Evolutionary conservation across 2,329 filamentous ascomycete species (phyloP).

Genomic region (Penicillium sp.): DNA sequence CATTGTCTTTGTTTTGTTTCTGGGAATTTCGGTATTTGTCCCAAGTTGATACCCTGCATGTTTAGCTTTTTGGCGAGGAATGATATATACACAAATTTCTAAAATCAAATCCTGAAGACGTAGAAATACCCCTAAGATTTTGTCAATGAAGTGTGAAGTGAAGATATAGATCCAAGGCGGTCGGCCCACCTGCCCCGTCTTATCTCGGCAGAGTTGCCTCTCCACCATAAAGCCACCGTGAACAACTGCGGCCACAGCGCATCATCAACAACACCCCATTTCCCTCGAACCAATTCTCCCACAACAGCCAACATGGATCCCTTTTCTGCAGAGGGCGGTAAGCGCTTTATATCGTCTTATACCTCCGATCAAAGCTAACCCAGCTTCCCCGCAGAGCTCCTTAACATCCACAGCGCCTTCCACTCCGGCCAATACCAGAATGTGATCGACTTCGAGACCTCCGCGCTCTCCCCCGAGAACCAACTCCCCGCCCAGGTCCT

Average conservation of each 20-base stretch:
- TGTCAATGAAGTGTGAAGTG: neutral
- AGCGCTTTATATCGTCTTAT: conserved; percentile 11
- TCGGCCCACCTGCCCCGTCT: conserved; percentile 20
- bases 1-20: neutral
- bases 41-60: neutral
- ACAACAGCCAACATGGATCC: conserved; percentile 54
- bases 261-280: conserved; percentile 19
- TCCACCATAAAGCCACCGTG: conserved; percentile 21
- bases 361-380: conserved; percentile 2
- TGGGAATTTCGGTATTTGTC: neutral
- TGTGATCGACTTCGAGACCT: conserved; percentile 81
- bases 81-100: too few relatives aligned
- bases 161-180: conserved; percentile 15
- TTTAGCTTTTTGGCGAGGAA: neutral
- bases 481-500: conserved; percentile 72
- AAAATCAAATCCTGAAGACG: too few relatives aligned
- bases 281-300: conserved; percentile 6
- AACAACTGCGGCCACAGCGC: conserved; percentile 18
- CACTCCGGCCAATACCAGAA: conserved; percentile 79
- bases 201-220: conserved; percentile 17
- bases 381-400: conserved; percentile 52
- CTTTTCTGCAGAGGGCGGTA: conserved; percentile 63
- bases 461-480: conserved; percentile 75
- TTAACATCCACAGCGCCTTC: conserved; percentile 66
- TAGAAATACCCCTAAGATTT: neutral